Evolutionary conservation across 1,284 basidiomycete genomes (phyloP).

Genomic region (Inonotus hispidus): DNA sequence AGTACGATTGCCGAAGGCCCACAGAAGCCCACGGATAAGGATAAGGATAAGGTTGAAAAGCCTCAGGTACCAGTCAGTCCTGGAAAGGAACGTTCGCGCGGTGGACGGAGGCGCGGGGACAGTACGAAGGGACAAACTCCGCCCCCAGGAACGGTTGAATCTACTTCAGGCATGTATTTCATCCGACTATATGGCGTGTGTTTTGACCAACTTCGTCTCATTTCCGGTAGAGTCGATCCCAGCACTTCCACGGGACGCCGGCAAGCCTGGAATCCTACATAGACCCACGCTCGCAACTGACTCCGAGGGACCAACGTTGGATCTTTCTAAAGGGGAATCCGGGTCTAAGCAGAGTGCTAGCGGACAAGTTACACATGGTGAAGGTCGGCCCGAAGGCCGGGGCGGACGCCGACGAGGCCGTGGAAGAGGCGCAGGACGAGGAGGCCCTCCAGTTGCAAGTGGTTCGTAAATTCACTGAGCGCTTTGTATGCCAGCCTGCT

Average conservation of each 20-base stretch:
- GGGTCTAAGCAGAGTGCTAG: background rate
- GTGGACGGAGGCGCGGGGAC: conserved; percentile 14
- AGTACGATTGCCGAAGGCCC: background rate
- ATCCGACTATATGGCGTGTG: background rate
- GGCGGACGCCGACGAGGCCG: conserved; percentile 3
- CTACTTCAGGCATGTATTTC: background rate
- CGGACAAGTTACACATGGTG: background rate
- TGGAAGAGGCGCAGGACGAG: background rate
- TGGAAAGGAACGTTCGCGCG: conserved; percentile 7
- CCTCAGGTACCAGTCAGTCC: background rate
- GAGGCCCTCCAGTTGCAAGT: background rate
- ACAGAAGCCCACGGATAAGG: background rate
- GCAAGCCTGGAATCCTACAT: background rate
- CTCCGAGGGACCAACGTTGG: background rate
- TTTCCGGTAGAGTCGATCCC: background rate
- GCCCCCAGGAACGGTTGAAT: background rate
- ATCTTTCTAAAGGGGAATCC: background rate
- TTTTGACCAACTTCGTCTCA: background rate
- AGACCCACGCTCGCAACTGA: background rate
- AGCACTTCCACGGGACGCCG: conserved; percentile 1
- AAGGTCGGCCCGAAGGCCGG: conserved; percentile 6
- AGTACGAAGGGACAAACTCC: conserved; percentile 5
- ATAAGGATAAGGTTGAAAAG: conserved; percentile 1
- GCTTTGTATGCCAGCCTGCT: no score
- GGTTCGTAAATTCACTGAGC: background rate